Evolutionary conservation across 2,329 filamentous ascomycete species (phyloP).

Genomic region (Fulvia fulva): DNA sequence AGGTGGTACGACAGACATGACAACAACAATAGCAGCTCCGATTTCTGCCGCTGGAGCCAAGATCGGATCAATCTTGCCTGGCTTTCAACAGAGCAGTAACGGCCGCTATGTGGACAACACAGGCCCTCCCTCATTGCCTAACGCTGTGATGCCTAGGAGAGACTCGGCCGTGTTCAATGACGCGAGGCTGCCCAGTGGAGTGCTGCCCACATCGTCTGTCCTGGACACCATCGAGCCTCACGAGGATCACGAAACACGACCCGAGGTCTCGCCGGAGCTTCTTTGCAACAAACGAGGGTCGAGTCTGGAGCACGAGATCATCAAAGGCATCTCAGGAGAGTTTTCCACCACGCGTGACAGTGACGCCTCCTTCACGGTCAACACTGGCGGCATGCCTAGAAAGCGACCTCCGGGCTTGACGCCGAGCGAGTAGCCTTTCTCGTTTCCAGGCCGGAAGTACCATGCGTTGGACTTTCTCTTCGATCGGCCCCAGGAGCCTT

Average conservation of each 20-base stretch:
- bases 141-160: no score
- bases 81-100: no score
- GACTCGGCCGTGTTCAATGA: background rate
- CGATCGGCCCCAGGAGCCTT: background rate
- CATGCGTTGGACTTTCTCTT: background rate
- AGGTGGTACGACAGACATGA: background rate
- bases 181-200: background rate
- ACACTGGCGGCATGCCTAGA: background rate
- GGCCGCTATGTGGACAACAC: no score
- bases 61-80: background rate
- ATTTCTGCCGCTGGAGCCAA: background rate
- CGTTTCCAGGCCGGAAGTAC: background rate
- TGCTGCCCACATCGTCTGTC: background rate
- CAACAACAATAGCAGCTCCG: background rate
- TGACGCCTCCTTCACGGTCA: background rate
- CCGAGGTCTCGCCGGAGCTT: background rate
- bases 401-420: background rate
- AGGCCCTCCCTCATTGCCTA: no score
- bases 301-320: background rate
- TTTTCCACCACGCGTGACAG: background rate
- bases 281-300: background rate
- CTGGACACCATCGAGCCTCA: background rate
- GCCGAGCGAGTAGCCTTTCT: background rate
- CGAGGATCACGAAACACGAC: background rate
- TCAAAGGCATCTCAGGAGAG: background rate